A percentile compares a stretch with the other conserved stretches of the same genome.
These are phyloP conservation scores for Trypanosoma platydactyli DNA, from an alignment of 208 protist genomes.

Conservation along the genomic window DNA sequence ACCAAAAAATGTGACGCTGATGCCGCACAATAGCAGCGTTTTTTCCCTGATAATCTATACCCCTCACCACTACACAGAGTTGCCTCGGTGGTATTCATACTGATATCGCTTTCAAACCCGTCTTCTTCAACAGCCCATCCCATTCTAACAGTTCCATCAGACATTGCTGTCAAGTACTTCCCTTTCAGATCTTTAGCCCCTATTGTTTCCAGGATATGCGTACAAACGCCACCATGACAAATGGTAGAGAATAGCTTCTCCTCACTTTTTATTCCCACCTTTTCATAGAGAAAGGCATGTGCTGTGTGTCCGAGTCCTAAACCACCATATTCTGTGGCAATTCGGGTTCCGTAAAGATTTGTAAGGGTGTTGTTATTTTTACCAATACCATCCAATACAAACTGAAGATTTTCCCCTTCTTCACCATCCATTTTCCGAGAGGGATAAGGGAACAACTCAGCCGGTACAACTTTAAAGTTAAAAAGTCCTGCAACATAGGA, in stretches of 20 bases:
- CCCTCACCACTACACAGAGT: conserved; percentile 28
- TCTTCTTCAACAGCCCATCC: conserved; percentile 75
- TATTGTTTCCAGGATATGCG: conserved; percentile 66
- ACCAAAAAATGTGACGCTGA: conserved; percentile 83
- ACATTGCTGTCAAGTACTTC: conserved; percentile 87
- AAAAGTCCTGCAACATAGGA: conserved; percentile 86
- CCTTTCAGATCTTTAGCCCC: conserved; percentile 76
- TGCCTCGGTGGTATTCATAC: conserved; percentile 75
- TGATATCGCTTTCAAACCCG: conserved; percentile 69
- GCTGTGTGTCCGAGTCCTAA: conserved; percentile 78
- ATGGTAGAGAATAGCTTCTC: conserved; percentile 52
- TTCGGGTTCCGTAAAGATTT: conserved; percentile 60
- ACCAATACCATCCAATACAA: conserved; percentile 74
- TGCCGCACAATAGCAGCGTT: conserved; percentile 53
- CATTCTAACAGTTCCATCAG: conserved; percentile 76
- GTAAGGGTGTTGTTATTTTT: conserved; percentile 55
- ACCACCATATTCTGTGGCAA: conserved; percentile 83
- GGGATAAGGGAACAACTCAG: conserved; percentile 83
- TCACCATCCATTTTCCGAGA: conserved; percentile 69
- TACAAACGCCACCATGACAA: conserved; percentile 61
- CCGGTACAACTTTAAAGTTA: conserved; percentile 69
- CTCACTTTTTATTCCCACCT: conserved; percentile 61
- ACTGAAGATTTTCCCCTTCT: conserved; percentile 76
- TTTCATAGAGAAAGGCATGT: conserved; percentile 77
- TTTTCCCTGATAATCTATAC: conserved; percentile 66